Conservation (phyloP, 2,329 filamentous ascomycete species). For the Diaporthe citri region DNA sequence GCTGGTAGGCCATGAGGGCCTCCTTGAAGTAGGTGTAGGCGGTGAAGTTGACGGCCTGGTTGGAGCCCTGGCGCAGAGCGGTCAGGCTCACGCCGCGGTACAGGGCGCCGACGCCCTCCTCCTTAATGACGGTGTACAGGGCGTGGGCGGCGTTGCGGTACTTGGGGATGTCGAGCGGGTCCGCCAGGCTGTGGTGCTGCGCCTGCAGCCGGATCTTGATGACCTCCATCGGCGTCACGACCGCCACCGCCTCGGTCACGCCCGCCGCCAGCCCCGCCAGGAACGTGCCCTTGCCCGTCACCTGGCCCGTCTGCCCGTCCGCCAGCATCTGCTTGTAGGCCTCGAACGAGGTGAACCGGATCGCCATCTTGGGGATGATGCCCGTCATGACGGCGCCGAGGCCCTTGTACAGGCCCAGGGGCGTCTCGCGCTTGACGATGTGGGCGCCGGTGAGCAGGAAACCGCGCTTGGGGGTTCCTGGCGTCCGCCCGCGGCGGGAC, state of each 20-base stretch:
- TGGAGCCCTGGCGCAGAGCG: slow-evolving; percentile 92
- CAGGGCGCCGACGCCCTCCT: slow-evolving; percentile 88
- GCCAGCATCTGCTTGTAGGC: slow-evolving; percentile 89
- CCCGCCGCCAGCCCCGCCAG: slow-evolving; percentile 86
- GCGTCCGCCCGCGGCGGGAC: slow-evolving; percentile 84
- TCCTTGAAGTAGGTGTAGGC: slow-evolving; percentile 96
- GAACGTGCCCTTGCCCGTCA: slow-evolving; percentile 79
- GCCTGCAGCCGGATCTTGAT: slow-evolving; percentile 98
- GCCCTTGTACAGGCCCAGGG: slow-evolving; percentile 95
- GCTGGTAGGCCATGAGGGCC: slow-evolving; percentile 78
- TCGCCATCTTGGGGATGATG: slow-evolving; percentile 99
- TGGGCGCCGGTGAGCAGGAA: slow-evolving; percentile 89
- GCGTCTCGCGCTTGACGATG: slow-evolving; percentile 91
- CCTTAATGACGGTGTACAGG: slow-evolving; percentile 87
- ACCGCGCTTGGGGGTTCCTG: slow-evolving; percentile 87
- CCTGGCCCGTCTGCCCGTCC: slow-evolving; percentile 72
- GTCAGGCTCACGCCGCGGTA: slow-evolving; percentile 96
- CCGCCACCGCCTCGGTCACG: slow-evolving; percentile 94
- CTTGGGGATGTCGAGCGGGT: slow-evolving; percentile 95
- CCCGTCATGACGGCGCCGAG: slow-evolving; percentile 96
- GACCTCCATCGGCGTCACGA: slow-evolving; percentile 99
- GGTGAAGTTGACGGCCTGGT: slow-evolving; percentile 99
- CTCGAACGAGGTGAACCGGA: slow-evolving; percentile 98
- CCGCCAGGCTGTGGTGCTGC: slow-evolving; percentile 97
- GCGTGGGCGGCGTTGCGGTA: slow-evolving; percentile 93